These are phyloP conservation scores for Elsinoe batatas DNA, from an alignment of 2,329 filamentous ascomycete species.

Conservation along the genomic window DNA sequence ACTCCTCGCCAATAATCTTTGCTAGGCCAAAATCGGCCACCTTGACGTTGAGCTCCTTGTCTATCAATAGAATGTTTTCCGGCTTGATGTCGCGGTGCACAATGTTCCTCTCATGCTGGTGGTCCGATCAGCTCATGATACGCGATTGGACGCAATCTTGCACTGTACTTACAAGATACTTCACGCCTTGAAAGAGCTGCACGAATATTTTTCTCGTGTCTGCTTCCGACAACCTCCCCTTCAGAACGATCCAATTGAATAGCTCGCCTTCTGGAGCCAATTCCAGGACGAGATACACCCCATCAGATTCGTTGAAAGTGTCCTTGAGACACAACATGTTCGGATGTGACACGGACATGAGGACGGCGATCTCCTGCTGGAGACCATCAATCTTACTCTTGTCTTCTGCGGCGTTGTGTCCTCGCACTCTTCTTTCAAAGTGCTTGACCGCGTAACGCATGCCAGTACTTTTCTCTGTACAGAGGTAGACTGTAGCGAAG, in stretches of 20 bases:
- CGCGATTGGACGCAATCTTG: background rate
- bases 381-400: constrained; percentile 73
- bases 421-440: constrained; percentile 73
- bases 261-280: constrained; percentile 86
- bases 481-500: constrained; percentile 88
- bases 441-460: constrained; percentile 85
- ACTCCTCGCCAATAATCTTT: constrained; percentile 97
- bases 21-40: constrained; percentile 93
- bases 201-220: constrained; percentile 80
- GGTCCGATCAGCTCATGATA: background rate
- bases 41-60: constrained; percentile 79
- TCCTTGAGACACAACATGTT: constrained; percentile 90
- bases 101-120: constrained; percentile 88
- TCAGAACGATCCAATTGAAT: constrained; percentile 89
- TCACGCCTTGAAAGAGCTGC: constrained; percentile 86
- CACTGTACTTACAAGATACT: constrained; percentile 66
- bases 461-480: constrained; percentile 75
- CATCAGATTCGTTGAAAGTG: constrained; percentile 83
- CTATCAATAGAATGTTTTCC: constrained; percentile 84
- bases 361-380: constrained; percentile 89
- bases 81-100: constrained; percentile 97
- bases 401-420: constrained; percentile 42
- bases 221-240: constrained; percentile 74
- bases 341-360: constrained; percentile 95
- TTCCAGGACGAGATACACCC: constrained; percentile 85